phyloP scores from a whole-genome alignment of 208 protist species.

The Tritrichomonas foetus region DNA sequence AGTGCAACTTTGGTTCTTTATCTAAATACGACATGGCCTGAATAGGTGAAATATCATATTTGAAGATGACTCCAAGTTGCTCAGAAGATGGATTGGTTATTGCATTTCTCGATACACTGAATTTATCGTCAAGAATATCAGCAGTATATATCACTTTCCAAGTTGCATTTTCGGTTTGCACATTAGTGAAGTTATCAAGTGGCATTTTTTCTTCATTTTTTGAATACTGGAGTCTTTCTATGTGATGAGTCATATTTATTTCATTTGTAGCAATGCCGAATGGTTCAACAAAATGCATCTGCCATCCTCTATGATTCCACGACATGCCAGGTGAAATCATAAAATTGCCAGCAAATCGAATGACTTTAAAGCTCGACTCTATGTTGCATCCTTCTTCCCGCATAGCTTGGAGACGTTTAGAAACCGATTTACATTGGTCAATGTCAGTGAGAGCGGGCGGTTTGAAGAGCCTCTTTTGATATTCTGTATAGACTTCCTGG shows the following conservation, averaged over 20 bases:
- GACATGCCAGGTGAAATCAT: background rate
- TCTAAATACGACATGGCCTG: background rate
- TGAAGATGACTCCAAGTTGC: background rate
- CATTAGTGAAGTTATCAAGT: background rate
- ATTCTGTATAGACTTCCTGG: background rate
- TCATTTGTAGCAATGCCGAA: background rate
- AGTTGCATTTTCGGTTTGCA: background rate
- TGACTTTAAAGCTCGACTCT: background rate
- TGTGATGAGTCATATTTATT: background rate
- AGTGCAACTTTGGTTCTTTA: background rate
- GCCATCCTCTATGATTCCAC: background rate
- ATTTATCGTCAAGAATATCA: background rate
- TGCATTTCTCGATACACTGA: background rate
- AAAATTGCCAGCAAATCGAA: background rate
- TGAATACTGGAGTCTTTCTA: background rate
- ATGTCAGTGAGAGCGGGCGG: background rate
- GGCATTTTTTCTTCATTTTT: background rate
- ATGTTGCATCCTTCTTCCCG: background rate
- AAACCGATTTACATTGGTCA: background rate
- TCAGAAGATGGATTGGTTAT: background rate
- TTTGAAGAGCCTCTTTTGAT: background rate
- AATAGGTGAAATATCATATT: slow-evolving; percentile 6
- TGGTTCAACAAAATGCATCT: background rate
- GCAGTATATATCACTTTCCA: background rate
- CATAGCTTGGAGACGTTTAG: background rate